Percentiles rank a stretch among this genome's conserved stretches.
phyloP scores from a whole-genome alignment of 2,329 filamentous ascomycete genomes.

The Fusarium multiceps region DNA sequence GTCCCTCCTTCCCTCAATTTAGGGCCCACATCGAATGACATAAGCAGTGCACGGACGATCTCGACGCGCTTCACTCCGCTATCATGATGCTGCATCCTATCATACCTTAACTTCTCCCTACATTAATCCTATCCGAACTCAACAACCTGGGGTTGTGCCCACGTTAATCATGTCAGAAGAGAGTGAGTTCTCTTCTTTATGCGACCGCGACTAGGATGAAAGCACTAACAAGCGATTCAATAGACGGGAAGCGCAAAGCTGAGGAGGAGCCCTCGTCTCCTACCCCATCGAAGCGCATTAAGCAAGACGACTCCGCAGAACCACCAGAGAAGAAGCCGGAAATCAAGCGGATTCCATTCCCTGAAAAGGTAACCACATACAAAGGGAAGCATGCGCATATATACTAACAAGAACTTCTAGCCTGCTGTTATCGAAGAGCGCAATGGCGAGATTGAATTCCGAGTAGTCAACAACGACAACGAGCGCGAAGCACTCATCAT shows the following conservation, averaged over 20 bases:
- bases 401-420: slow-evolving; percentile 52
- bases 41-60: slow-evolving; percentile 48
- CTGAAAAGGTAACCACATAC: slow-evolving; percentile 76
- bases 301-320: slow-evolving; percentile 56
- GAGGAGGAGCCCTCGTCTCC: slow-evolving; percentile 72
- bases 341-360: slow-evolving; percentile 81
- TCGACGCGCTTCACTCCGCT: slow-evolving; percentile 40
- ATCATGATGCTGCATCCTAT: slow-evolving; percentile 38
- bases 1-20: slow-evolving; percentile 2
- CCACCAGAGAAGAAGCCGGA: slow-evolving; percentile 59
- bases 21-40: slow-evolving; percentile 35
- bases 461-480: slow-evolving; percentile 97
- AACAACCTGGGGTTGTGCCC: slow-evolving; percentile 5
- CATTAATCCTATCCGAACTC: slow-evolving; percentile 2
- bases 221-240: slow-evolving; percentile 8
- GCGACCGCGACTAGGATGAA: not conserved
- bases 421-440: slow-evolving; percentile 94
- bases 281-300: slow-evolving; percentile 72
- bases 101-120: slow-evolving; percentile 24
- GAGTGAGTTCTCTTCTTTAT: slow-evolving; percentile 16
- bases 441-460: slow-evolving; percentile 93
- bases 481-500: slow-evolving; percentile 90
- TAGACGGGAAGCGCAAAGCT: slow-evolving; percentile 78
- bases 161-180: slow-evolving; percentile 43
- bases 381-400: not conserved